Evolutionary conservation across 2,329 filamentous ascomycete genomes (phyloP).

Genomic region (Sporothrix luriei): DNA sequence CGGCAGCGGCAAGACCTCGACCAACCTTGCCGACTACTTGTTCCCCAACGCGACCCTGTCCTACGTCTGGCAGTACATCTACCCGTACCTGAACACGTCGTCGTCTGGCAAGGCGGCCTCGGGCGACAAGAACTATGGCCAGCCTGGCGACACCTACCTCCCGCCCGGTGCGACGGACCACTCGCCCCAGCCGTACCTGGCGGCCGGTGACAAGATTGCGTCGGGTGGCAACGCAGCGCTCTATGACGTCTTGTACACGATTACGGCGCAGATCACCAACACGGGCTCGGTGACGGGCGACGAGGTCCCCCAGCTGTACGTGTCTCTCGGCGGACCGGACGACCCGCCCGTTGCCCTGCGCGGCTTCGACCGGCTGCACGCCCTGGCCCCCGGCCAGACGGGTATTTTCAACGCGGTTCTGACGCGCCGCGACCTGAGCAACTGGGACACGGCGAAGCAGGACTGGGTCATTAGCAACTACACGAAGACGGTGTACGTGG

Average conservation of each 20-base stretch:
- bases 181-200: conserved; percentile 57
- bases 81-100: conserved; percentile 70
- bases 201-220: conserved; percentile 50
- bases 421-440: conserved; percentile 79
- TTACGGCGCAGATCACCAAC: conserved; percentile 71
- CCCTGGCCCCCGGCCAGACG: conserved; percentile 68
- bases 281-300: conserved; percentile 66
- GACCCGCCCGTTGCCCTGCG: conserved; percentile 71
- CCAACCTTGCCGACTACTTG: conserved; percentile 63
- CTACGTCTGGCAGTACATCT: conserved; percentile 61
- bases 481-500: conserved; percentile 59
- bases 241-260: conserved; percentile 69
- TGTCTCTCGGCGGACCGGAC: conserved; percentile 75
- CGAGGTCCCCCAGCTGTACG: conserved; percentile 75
- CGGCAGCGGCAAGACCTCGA: conserved; percentile 66
- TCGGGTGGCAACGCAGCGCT: conserved; percentile 67
- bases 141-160: conserved; percentile 60
- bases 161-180: conserved; percentile 61
- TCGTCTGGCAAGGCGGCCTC: conserved; percentile 59
- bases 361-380: conserved; percentile 74
- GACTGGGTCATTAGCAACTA: conserved; percentile 72
- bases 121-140: conserved; percentile 61
- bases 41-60: conserved; percentile 63
- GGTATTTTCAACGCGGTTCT: conserved; percentile 68
- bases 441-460: conserved; percentile 79